phyloP scores from a whole-genome alignment of 306 rosid species.

The Gastrolobium villosum region DNA sequence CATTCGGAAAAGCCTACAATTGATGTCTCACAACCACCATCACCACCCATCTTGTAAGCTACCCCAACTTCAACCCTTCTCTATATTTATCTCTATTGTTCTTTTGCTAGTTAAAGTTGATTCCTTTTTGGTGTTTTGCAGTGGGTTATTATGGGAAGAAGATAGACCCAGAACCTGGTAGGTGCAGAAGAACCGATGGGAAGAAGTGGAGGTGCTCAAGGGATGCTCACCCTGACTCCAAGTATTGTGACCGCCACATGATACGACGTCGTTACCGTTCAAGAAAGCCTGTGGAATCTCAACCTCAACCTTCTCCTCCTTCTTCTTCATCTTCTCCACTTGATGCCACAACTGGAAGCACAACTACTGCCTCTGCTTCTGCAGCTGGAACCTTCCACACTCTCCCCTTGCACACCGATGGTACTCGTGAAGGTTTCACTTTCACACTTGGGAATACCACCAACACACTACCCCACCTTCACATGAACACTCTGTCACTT shows the following conservation, averaged over 20 bases:
- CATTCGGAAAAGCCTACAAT: conserved; percentile 79
- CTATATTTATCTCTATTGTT: not conserved
- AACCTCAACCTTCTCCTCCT: conserved; percentile 19
- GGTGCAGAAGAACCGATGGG: conserved; percentile 94
- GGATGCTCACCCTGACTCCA: conserved; percentile 89
- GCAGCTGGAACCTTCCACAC: conserved; percentile 55
- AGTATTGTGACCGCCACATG: conserved; percentile 97
- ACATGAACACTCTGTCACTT: conserved; percentile 70
- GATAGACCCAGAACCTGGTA: conserved; percentile 93
- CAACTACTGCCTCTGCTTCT: not conserved
- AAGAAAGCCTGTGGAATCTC: conserved; percentile 99
- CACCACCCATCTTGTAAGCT: conserved; percentile 73
- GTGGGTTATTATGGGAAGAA: conserved; percentile 89
- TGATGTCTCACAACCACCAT: conserved; percentile 55
- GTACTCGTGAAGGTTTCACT: conserved; percentile 60
- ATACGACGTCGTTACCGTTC: conserved; percentile 97
- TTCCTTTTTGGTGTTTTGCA: conserved; percentile 38
- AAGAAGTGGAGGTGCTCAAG: conserved; percentile 93
- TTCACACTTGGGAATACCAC: conserved; percentile 54
- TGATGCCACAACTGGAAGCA: not conserved
- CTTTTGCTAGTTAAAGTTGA: not conserved
- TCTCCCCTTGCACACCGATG: conserved; percentile 73
- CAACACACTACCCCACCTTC: conserved; percentile 59
- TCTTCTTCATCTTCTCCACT: conserved; percentile 27
- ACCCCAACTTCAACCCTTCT: not conserved